Evolutionary conservation across 306 rosid species (phyloP), one percentile per base, ranked within the genome.

Genomic region (Cicer pinnatifidum): DNA sequence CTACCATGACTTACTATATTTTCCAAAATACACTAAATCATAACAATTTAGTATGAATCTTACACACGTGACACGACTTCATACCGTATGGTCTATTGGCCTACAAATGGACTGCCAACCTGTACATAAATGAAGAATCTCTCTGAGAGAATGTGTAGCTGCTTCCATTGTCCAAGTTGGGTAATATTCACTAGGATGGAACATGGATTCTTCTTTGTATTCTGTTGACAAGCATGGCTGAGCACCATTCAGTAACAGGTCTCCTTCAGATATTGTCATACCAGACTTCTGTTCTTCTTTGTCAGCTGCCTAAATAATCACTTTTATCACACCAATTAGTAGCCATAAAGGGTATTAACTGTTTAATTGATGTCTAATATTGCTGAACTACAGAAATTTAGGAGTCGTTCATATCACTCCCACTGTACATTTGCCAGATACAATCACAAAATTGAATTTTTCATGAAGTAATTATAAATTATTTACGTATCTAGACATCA

Each of bases 111-210:
- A 77, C 81, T 85, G 87, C 87, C 93, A 91, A 76, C 90, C 91
- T 15, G 89, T n/a, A 80, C 87, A 87, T 44, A 86, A 48, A 50
- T 81, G 89, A 63, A 87, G 81, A 58, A 87, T 11, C 11, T 75
- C 82, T 69, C 72, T 82, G 47, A 88, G 87, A 79, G 91, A 88
- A 79, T 77, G 85, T 8, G 78, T 73, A 45, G 90, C 84, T 17
- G 89, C 60, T 87, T 87, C 93, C 88, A 84, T 79, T 0, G 89
- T 87, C 89, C 91, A 88, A 11, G 82, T 77, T 13, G 86, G 84
- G 79, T 87, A 85, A 75, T 73, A 84, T 73, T 88, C 86, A 54
- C 86, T 88, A 23, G 96, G 96, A 76, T 86, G 92, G 78, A 86
- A 90, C 79, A 83, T 33, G 43, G 84, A 6, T 63, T 70, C 89